phyloP scores from a whole-genome alignment of 139 green algal genomes.

The Chlorella sp. region DNA sequence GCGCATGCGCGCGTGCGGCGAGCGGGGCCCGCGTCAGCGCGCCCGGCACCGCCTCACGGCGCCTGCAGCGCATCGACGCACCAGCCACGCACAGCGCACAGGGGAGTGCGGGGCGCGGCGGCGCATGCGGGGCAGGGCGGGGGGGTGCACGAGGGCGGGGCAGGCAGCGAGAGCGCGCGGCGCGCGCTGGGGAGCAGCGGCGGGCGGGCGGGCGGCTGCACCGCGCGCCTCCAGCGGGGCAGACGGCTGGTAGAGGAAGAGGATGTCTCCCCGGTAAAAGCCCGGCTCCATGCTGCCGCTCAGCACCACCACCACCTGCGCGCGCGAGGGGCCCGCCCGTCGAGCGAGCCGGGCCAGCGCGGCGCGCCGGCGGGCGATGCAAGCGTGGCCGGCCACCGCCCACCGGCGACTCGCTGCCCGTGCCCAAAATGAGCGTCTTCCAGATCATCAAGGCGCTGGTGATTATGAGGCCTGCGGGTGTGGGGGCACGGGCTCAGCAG shows the following conservation, averaged over 20 bases:
- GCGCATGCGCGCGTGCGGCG: too few relatives aligned
- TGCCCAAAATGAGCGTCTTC: constrained; percentile 95
- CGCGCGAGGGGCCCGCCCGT: too few relatives aligned
- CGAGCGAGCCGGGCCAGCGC: not conserved
- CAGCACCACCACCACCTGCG: constrained; percentile 95
- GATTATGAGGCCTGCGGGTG: constrained; percentile 88
- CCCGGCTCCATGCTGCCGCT: constrained; percentile 98
- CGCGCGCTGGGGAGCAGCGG: not conserved
- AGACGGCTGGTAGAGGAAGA: constrained; percentile 92
- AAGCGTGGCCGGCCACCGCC: not conserved
- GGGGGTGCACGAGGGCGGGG: too few relatives aligned
- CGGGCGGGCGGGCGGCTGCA: not conserved
- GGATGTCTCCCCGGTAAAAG: constrained; percentile 96
- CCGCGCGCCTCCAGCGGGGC: constrained; percentile 44
- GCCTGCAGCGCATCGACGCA: too few relatives aligned
- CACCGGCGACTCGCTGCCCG: constrained; percentile 93
- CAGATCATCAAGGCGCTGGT: constrained; percentile 97
- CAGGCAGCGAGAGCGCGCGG: not conserved
- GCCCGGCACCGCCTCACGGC: too few relatives aligned
- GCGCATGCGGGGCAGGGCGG: too few relatives aligned
- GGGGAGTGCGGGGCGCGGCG: not conserved
- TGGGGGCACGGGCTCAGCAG: too few relatives aligned
- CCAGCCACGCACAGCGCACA: not conserved
- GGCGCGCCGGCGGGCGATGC: too few relatives aligned
- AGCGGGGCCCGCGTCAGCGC: too few relatives aligned